Base-by-base conservation (phyloP, 495 filamentous ascomycete genomes). In the Hamigera avellanea region DNA sequence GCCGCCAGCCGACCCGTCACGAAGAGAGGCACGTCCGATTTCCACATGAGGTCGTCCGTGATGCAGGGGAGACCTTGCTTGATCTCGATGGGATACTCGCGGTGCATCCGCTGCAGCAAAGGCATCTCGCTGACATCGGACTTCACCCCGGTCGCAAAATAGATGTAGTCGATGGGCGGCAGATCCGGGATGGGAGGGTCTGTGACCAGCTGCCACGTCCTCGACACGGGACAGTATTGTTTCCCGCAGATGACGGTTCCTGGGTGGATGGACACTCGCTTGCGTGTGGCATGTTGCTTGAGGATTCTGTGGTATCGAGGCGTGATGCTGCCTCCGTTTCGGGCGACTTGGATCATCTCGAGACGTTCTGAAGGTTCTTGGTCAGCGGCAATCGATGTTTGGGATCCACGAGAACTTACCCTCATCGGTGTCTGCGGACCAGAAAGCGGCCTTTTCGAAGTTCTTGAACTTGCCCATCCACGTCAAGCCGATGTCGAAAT, bases 381-480 rank as follows among this genome's bases (percentile, higher is more conserved):
- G 18, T 14, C 10, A 10, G 29, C 25, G 25, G 25, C n/a, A n/a
- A n/a, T n/a, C n/a, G n/a, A 12, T 26, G 8, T 16, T 38, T 0
- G 23, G 17, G 14, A 12, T 26, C 12, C 25, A 6, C 6, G 25
- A 26, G 25, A 6, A 2, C 42, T 41, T 46, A 59, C 64, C 64
- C 42, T 75, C 67, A 31, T 75, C 64, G 5, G 63, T 68, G 30
- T 75, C 72, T 13, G 72, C 68, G 6, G 67, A 69, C 73, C 75
- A 80, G 45, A 80, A 81, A 2, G 62, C 60, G 17, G 77, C 67
- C 40, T 77, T 73, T 40, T 76, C 66, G 48, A 61, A 66, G 50
- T 79, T 80, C n/a, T 70, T 69, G 46, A 72, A 80, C 42, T 81
- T 81, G 17, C 72, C 73, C 52, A 81, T 70, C 77, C 77, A 81